These are phyloP conservation scores for Candida berthetii DNA, from an alignment of 805 yeast genomes.

Conservation along the genomic window DNA sequence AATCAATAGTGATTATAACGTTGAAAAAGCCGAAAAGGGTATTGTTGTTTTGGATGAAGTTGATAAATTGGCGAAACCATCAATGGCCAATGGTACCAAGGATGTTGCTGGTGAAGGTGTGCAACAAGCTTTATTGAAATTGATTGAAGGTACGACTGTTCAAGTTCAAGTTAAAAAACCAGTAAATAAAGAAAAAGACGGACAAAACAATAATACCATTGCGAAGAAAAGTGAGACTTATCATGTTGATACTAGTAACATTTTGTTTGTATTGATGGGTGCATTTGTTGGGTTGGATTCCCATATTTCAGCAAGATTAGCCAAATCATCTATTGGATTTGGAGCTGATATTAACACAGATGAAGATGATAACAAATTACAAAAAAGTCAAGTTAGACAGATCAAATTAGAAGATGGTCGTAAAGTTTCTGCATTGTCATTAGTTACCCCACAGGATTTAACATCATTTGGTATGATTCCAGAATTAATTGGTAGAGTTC, in stretches of 20 bases:
- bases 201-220: constrained; percentile 22
- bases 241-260: constrained; percentile 48
- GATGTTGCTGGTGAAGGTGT: constrained; percentile 65
- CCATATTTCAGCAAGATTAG: constrained; percentile 35
- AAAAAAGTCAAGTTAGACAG: constrained; percentile 22
- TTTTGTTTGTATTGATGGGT: constrained; percentile 52
- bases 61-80: constrained; percentile 48
- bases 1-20: constrained; percentile 43
- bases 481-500: constrained; percentile 54
- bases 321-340: constrained; percentile 18
- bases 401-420: constrained; percentile 31
- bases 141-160: constrained; percentile 51
- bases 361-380: constrained; percentile 9
- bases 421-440: constrained; percentile 33
- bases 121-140: constrained; percentile 51
- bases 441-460: constrained; percentile 44
- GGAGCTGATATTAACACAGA: constrained; percentile 11
- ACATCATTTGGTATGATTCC: constrained; percentile 51
- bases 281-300: constrained; percentile 56
- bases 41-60: constrained; percentile 56
- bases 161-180: constrained; percentile 41
- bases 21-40: constrained; percentile 47
- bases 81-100: constrained; percentile 39
- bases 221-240: constrained; percentile 35
- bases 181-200: constrained; percentile 22